Evolutionary conservation across 345 rosid species (phyloP).

Genomic region (Lumnitzera littorea): DNA sequence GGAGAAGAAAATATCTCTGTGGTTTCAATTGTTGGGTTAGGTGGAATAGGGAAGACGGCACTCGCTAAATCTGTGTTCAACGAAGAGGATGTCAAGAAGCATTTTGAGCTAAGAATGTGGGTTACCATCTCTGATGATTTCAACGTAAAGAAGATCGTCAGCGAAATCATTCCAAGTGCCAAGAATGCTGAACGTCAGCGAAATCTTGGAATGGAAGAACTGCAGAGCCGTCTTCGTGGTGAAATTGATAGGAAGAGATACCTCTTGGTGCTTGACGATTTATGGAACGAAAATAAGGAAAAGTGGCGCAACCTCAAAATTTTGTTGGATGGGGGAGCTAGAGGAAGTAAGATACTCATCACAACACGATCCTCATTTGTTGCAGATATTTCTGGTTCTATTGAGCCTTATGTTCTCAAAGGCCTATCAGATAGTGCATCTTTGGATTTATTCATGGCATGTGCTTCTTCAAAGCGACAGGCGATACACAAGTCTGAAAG

Average conservation of each 20-base stretch:
- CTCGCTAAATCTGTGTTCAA: slow-evolving; percentile 8
- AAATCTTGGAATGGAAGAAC: not conserved
- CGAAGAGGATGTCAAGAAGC: not conserved
- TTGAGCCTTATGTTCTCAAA: not conserved
- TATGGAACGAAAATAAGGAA: slow-evolving; percentile 6
- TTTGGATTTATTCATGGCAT: slow-evolving; percentile 6
- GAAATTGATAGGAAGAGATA: slow-evolving; percentile 3
- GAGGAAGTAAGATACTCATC: slow-evolving; percentile 4
- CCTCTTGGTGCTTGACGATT: slow-evolving; percentile 7
- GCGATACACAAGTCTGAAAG: not conserved
- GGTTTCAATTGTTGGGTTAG: slow-evolving; percentile 12
- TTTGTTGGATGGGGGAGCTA: not conserved
- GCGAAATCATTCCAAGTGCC: not conserved
- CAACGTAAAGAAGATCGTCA: not conserved
- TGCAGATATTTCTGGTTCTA: not conserved
- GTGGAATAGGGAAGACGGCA: slow-evolving; percentile 12
- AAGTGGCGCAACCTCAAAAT: not conserved
- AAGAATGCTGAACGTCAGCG: not conserved
- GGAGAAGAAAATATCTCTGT: not conserved
- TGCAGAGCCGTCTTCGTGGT: not conserved
- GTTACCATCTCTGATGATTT: slow-evolving; percentile 5
- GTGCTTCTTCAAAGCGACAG: not conserved
- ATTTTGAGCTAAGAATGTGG: slow-evolving; percentile 9
- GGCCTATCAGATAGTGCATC: not conserved
- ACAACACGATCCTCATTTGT: slow-evolving; percentile 1